phyloP scores from a whole-genome alignment of 2,329 filamentous ascomycete genomes.

The Aureobasidium sp. region DNA sequence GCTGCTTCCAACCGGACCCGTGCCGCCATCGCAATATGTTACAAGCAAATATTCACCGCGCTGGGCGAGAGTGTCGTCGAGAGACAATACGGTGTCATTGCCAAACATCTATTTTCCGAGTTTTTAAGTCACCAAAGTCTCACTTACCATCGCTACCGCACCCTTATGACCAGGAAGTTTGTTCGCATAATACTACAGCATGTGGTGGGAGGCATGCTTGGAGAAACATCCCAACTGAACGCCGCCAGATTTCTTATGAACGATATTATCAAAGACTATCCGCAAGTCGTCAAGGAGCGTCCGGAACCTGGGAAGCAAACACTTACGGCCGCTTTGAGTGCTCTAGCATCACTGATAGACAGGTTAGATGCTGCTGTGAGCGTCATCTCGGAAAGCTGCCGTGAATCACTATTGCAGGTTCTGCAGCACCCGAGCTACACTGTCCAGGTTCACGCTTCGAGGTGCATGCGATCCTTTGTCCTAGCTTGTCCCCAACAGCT shows the following conservation, averaged over 20 bases:
- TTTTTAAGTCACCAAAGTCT: slow-evolving; percentile 70
- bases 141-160: slow-evolving; percentile 76
- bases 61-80: slow-evolving; percentile 80
- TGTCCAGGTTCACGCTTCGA: slow-evolving; percentile 83
- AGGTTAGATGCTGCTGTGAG: slow-evolving; percentile 77
- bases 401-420: slow-evolving; percentile 82
- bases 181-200: slow-evolving; percentile 78
- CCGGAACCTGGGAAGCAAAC: slow-evolving; percentile 84
- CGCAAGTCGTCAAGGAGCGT: slow-evolving; percentile 77
- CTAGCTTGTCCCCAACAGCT: slow-evolving; percentile 89
- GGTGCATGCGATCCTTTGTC: slow-evolving; percentile 80
- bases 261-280: slow-evolving; percentile 87
- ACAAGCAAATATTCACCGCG: slow-evolving; percentile 69
- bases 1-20: slow-evolving; percentile 74
- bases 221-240: slow-evolving; percentile 80
- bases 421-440: slow-evolving; percentile 93
- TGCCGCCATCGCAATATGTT: slow-evolving; percentile 80
- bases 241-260: slow-evolving; percentile 79
- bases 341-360: slow-evolving; percentile 69
- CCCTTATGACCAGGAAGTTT: slow-evolving; percentile 77
- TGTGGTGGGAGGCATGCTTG: slow-evolving; percentile 73
- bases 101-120: slow-evolving; percentile 73
- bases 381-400: slow-evolving; percentile 70
- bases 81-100: slow-evolving; percentile 70
- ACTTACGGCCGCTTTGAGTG: slow-evolving; percentile 70